Evolutionary conservation across 2,329 filamentous ascomycete species (phyloP), one percentile per base, ranked within the genome.

Genomic region (Monascus ruber): DNA sequence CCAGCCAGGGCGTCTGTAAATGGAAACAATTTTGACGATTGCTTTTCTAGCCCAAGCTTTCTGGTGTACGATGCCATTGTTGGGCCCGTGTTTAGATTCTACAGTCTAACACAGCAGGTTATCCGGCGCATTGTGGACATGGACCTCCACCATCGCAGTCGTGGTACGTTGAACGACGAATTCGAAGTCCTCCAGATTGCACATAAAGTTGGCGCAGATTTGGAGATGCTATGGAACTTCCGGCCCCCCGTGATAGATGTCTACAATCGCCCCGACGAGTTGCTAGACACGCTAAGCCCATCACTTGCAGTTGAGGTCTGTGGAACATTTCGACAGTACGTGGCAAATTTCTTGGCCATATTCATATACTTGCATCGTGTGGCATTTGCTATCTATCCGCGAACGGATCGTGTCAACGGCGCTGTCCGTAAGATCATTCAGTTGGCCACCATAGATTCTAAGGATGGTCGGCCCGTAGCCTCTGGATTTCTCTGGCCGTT

Each of bases 111-210:
- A 4, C 58, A 60, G 36, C 58, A 61, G 40, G 46, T 60, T 11
- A 52, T 55, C 28, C 53, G 58, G 2, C 56, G 58, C 2, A 61
- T 61, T 7, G 49, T 61, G 31, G 47, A 45, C 32, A 58, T 62
- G 26, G 58, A 62, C 41, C 48, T 62, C 11, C 59, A 63, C 39
- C 59, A 63, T 40, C 59, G 59, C 43, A 59, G 51, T 24, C 56
- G 59, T 4, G 59, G 59, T 29, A 61, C 59, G 1, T 50, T 62
- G 9, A 53, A 49, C 27, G 59, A 63, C 39, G 59, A 63, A 43
- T 61, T 58, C 26, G 59, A 62, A 41, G 59, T 62, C 24, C 52
- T 63, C 26, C 56, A 60, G 31, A 55, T 62, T 24, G 59, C 59
- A 9, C 54, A 59, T 40, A 54, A 54, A 36, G 52, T 63, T 6